Conservation (phyloP, 2,329 filamentous ascomycete genomes). For the Claviceps humidiphila region DNA sequence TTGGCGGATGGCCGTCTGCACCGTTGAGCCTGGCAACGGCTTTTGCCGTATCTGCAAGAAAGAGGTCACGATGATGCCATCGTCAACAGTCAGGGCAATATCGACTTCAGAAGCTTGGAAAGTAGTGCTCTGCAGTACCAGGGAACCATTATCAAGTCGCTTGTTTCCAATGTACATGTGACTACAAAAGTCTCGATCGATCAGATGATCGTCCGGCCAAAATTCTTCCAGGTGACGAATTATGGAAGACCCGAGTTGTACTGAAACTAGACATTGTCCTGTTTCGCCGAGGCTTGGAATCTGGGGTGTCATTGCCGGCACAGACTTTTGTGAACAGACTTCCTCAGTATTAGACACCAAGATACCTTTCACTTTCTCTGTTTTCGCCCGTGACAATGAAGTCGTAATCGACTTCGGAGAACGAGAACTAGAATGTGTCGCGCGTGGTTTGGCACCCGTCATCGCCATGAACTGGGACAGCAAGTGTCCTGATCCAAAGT, state of each 20-base stretch:
- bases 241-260: conserved; percentile 32
- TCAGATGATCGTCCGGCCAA: conserved; percentile 35
- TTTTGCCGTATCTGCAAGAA: conserved; percentile 61
- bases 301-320: conserved; percentile 7
- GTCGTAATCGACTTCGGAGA: not conserved
- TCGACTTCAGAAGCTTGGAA: conserved; percentile 50
- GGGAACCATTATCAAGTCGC: conserved; percentile 17
- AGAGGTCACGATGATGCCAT: conserved; percentile 57
- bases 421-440: not conserved
- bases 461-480: conserved; percentile 6
- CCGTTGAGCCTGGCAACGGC: conserved; percentile 40
- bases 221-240: conserved; percentile 35
- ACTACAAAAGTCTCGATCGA: conserved; percentile 44
- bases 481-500: not conserved
- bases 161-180: conserved; percentile 12
- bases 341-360: not conserved
- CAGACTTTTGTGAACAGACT: not conserved
- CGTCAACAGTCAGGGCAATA: conserved; percentile 53
- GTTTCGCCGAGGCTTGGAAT: conserved; percentile 7
- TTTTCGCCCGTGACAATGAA: not conserved
- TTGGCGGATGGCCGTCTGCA: conserved; percentile 36
- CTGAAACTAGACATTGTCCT: conserved; percentile 36
- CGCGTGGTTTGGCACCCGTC: not conserved
- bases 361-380: not conserved
- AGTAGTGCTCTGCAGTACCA: too few relatives aligned